These are phyloP conservation scores for Lizanozyma gosingica DNA, from an alignment of 1,139 yeast genomes.

Conservation along the genomic window DNA sequence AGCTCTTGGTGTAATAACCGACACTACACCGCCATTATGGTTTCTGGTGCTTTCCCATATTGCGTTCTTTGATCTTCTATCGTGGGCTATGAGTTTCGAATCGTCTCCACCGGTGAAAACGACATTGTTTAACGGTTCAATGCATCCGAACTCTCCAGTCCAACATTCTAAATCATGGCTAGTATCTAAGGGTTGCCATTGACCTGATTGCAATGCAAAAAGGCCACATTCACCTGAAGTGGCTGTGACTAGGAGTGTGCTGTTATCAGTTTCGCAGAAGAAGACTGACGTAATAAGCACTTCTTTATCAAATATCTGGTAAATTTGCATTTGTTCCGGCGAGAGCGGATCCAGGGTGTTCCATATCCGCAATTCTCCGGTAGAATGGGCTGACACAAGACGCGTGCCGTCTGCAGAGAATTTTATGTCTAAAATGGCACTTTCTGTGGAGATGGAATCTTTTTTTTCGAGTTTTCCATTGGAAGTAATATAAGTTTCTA, in stretches of 20 bases:
- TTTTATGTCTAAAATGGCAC: constrained; percentile 75
- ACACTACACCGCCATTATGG: constrained; percentile 85
- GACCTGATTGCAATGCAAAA: constrained; percentile 16
- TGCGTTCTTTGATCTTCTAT: constrained; percentile 36
- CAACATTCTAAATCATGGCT: constrained; percentile 76
- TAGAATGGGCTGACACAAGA: constrained; percentile 67
- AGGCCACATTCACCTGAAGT: constrained; percentile 48
- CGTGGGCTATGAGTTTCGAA: constrained; percentile 66
- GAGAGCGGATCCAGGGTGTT: constrained; percentile 9
- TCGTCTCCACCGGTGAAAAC: constrained; percentile 93
- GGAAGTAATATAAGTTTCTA: constrained; percentile 47
- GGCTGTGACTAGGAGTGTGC: constrained; percentile 38
- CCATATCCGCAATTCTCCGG: constrained; percentile 71
- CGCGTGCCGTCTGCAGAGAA: constrained; percentile 45
- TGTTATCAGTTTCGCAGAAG: constrained; percentile 37
- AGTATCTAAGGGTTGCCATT: constrained; percentile 12
- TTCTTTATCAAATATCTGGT: constrained; percentile 38
- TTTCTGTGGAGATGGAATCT: constrained; percentile 25
- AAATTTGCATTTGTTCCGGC: constrained; percentile 15
- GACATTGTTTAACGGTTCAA: constrained; percentile 44
- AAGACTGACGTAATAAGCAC: constrained; percentile 58
- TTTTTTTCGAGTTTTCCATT: constrained; percentile 8
- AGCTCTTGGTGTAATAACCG: constrained; percentile 46
- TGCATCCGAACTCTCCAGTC: constrained; percentile 71
- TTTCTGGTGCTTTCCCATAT: constrained; percentile 51